Evolutionary conservation across 139 green algal species (phyloP).

Genomic region (Micractinium conductrix): DNA sequence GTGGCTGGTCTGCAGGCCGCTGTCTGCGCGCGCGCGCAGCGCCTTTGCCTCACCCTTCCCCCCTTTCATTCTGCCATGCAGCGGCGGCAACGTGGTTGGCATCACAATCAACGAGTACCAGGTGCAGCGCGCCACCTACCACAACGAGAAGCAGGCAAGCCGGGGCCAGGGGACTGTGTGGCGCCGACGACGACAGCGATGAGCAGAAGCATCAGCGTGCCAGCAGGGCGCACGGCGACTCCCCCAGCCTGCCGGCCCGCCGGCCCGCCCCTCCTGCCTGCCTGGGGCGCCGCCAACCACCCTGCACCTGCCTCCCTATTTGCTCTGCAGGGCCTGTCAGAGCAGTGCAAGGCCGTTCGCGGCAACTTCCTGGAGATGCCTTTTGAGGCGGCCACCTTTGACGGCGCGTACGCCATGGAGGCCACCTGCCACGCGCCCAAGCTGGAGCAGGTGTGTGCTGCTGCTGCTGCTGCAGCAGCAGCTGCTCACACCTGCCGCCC

Average conservation of each 20-base stretch:
- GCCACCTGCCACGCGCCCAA: conserved; percentile 96
- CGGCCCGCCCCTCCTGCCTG: too few relatives aligned
- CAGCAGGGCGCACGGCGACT: too few relatives aligned
- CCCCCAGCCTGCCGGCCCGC: too few relatives aligned
- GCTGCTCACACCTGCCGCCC: too few relatives aligned
- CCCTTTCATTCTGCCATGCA: conserved; percentile 48
- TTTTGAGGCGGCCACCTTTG: conserved; percentile 86
- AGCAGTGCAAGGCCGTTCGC: conserved; percentile 83
- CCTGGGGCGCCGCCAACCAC: too few relatives aligned
- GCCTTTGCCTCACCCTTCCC: too few relatives aligned
- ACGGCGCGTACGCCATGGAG: conserved; percentile 96
- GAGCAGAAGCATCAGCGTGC: too few relatives aligned
- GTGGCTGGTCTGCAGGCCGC: too few relatives aligned
- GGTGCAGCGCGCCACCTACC: conserved; percentile 81
- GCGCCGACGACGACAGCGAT: background rate
- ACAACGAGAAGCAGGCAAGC: conserved; percentile 75
- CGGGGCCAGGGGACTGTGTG: background rate
- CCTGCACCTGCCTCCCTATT: background rate
- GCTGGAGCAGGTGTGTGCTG: conserved; percentile 47
- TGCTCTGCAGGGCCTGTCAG: conserved; percentile 58
- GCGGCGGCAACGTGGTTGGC: conserved; percentile 89
- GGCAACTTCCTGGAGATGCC: conserved; percentile 97
- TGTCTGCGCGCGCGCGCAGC: too few relatives aligned
- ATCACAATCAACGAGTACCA: conserved; percentile 99
- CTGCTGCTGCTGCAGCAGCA: too few relatives aligned